Conservation (phyloP, 371 early-diverging fungal genomes). For the Synchytrium microbalum region DNA sequence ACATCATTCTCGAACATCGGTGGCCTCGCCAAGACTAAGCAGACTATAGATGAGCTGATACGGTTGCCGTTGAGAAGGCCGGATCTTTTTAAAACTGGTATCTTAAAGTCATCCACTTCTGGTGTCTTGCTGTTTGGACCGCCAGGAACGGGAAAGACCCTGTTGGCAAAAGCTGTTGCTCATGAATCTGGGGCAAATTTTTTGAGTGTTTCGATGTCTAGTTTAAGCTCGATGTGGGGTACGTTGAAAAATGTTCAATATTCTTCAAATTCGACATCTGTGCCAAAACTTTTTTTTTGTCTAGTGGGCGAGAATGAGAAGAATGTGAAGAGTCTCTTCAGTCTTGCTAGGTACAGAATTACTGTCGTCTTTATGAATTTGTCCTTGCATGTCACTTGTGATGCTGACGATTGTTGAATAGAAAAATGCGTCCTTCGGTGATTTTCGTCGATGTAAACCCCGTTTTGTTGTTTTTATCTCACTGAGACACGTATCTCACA, state of each 20-base stretch:
- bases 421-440: slow-evolving; percentile 89
- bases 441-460: slow-evolving; percentile 97
- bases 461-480: no score
- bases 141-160: slow-evolving; percentile 92
- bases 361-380: no score
- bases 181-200: slow-evolving; percentile 86
- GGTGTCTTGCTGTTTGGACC: slow-evolving; percentile 97
- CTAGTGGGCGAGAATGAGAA: no score
- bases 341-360: slow-evolving; percentile 85
- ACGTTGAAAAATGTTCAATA: no score
- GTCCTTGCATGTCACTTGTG: no score
- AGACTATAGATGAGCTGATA: slow-evolving; percentile 21
- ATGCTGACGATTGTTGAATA: no score
- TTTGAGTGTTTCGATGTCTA: slow-evolving; percentile 81
- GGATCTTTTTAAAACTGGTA: slow-evolving; percentile 13
- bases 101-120: slow-evolving; percentile 29
- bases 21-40: slow-evolving; percentile 21
- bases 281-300: no score
- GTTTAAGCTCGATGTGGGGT: slow-evolving; percentile 67
- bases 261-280: no score
- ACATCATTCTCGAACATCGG: slow-evolving; percentile 18
- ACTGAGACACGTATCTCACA: no score
- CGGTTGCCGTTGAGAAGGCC: slow-evolving; percentile 17
- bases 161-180: slow-evolving; percentile 86
- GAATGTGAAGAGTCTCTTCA: slow-evolving; percentile 65